A percentile compares a stretch with the other conserved stretches of the same genome.
These are phyloP conservation scores for Monsonia emarginata DNA, from an alignment of 441 rosid species.

Conservation along the genomic window DNA sequence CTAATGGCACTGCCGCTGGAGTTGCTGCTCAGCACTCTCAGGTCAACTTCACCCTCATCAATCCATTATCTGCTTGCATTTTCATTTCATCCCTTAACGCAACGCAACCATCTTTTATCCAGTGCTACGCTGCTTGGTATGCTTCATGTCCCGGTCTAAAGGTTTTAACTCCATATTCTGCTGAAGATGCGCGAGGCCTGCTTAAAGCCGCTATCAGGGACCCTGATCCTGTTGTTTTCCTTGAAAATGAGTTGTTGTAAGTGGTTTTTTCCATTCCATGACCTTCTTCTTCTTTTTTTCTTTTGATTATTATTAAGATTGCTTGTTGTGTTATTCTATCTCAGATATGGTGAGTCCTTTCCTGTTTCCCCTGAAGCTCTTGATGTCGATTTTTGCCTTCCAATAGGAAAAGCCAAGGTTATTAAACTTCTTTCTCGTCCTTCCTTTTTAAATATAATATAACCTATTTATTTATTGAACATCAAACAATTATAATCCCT, in stretches of 20 bases:
- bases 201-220: constrained; percentile 92
- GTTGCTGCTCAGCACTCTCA: too few species aligned
- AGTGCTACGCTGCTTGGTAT: constrained; percentile 93
- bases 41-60: constrained; percentile 64
- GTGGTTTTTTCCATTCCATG: constrained; percentile 29
- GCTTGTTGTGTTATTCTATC: neutral
- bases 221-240: constrained; percentile 95
- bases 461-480: too few species aligned
- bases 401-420: constrained; percentile 98
- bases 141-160: constrained; percentile 79
- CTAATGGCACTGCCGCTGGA: constrained; percentile 96
- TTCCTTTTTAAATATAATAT: too few species aligned
- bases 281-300: too few species aligned
- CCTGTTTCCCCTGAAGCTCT: constrained; percentile 81
- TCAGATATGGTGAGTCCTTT: constrained; percentile 84
- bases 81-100: neutral
- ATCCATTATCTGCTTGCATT: neutral
- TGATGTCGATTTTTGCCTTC: constrained; percentile 88
- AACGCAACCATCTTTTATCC: too few species aligned
- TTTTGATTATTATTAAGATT: neutral
- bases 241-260: constrained; percentile 83
- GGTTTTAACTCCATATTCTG: constrained; percentile 69
- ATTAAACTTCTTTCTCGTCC: constrained; percentile 1
- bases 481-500: neutral
- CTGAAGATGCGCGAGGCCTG: constrained; percentile 90